Evolutionary conservation across 2,329 filamentous ascomycete species (phyloP).

Genomic region (Exophiala xenobiotica): DNA sequence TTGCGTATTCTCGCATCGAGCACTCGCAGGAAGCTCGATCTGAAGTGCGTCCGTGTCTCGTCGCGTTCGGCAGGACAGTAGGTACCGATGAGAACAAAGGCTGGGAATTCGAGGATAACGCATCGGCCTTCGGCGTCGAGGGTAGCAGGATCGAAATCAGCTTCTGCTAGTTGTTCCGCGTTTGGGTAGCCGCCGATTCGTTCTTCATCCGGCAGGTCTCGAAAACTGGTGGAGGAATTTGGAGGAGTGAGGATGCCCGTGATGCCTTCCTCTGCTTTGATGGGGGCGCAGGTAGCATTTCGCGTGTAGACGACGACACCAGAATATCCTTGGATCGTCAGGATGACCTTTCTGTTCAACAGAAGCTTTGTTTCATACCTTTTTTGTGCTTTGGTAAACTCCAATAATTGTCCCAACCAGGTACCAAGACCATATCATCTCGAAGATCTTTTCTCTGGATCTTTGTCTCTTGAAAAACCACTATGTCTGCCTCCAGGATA

Average conservation of each 20-base stretch:
- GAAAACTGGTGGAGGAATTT: constrained; percentile 67
- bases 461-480: constrained; percentile 94
- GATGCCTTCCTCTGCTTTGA: constrained; percentile 91
- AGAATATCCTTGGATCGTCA: constrained; percentile 70
- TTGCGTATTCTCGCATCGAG: constrained; percentile 85
- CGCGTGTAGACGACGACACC: constrained; percentile 94
- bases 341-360: constrained; percentile 6
- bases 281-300: constrained; percentile 79
- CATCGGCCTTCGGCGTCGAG: constrained; percentile 92
- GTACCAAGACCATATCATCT: constrained; percentile 93
- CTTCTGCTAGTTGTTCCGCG: constrained; percentile 62
- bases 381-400: constrained; percentile 93
- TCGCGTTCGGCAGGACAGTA: constrained; percentile 91
- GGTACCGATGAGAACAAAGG: constrained; percentile 88
- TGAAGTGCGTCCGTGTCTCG: constrained; percentile 77
- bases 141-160: constrained; percentile 63
- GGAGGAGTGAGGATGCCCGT: constrained; percentile 76
- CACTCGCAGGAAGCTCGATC: constrained; percentile 73
- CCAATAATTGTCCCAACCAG: constrained; percentile 95
- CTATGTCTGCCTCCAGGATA: constrained; percentile 84
- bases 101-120: constrained; percentile 87
- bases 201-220: constrained; percentile 69
- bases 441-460: constrained; percentile 91
- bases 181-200: constrained; percentile 88
- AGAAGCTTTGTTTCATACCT: constrained; percentile 52